Evolutionary conservation across 2,329 filamentous ascomycete genomes (phyloP).

Genomic region (Emmonsiellopsis sp.): DNA sequence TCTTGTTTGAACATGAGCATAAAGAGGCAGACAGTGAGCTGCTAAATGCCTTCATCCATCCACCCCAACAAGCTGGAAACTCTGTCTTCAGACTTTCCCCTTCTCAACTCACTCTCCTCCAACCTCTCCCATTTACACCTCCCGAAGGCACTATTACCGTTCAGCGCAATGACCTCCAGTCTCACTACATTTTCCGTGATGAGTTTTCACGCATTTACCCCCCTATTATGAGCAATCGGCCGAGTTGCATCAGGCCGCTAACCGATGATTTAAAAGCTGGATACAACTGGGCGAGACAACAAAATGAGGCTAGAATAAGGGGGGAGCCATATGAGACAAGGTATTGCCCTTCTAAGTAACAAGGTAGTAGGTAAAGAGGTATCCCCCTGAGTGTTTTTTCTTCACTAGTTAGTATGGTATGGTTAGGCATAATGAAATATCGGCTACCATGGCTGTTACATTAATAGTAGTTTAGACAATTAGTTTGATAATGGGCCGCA

Average conservation of each 20-base stretch:
- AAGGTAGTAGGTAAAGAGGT: too few species aligned
- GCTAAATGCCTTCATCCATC: neutral
- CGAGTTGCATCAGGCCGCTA: slow-evolving; percentile 1
- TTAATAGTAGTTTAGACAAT: too few species aligned
- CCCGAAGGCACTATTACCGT: neutral
- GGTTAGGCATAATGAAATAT: too few species aligned
- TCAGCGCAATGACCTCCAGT: slow-evolving; percentile 3
- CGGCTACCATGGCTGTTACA: too few species aligned
- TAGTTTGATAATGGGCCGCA: too few species aligned
- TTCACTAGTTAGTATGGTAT: too few species aligned
- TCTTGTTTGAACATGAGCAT: slow-evolving; percentile 16
- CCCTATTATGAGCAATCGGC: neutral
- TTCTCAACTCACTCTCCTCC: neutral
- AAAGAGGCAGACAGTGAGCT: neutral
- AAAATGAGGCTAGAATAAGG: neutral
- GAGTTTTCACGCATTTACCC: slow-evolving; percentile 2
- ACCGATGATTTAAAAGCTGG: slow-evolving; percentile 1
- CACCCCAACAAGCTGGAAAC: neutral
- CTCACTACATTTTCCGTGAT: slow-evolving; percentile 2
- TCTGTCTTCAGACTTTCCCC: slow-evolving; percentile 1
- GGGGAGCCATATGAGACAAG: slow-evolving; percentile 2
- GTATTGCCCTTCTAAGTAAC: neutral
- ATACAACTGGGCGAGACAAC: slow-evolving; percentile 1
- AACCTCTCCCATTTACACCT: neutral
- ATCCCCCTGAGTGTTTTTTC: too few species aligned